These are phyloP conservation scores for Sporothrix phasma DNA, from an alignment of 2,329 filamentous ascomycete genomes.

Conservation along the genomic window DNA sequence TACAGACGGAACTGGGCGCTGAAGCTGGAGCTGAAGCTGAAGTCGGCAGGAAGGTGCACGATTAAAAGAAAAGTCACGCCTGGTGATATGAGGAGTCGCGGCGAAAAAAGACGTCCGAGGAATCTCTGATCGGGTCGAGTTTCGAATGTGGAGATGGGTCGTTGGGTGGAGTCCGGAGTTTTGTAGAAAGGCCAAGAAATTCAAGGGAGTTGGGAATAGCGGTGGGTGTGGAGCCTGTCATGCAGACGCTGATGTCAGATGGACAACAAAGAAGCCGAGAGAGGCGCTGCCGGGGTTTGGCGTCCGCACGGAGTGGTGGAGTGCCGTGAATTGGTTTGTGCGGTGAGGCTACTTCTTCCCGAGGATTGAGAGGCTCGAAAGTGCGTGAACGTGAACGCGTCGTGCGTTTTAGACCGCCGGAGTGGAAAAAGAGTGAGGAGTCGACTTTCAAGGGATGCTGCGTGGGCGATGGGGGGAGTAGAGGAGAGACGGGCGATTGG, in stretches of 20 bases:
- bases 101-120: not conserved
- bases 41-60: not conserved
- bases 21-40: too few relatives aligned
- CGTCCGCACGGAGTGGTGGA: not conserved
- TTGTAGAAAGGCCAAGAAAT: not conserved
- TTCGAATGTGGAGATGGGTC: not conserved
- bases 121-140: not conserved
- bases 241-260: slow-evolving; percentile 7
- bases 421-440: too few relatives aligned
- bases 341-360: not conserved
- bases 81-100: too few relatives aligned
- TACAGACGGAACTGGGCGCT: too few relatives aligned
- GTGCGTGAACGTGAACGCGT: too few relatives aligned
- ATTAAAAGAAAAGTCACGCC: not conserved
- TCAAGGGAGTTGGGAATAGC: too few relatives aligned
- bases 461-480: not conserved
- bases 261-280: not conserved
- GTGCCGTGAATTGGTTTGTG: not conserved
- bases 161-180: slow-evolving; percentile 9
- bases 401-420: too few relatives aligned
- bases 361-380: not conserved
- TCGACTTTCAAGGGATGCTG: too few relatives aligned
- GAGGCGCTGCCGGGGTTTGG: not conserved
- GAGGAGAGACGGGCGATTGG: not conserved
- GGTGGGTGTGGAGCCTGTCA: not conserved